Conservation (phyloP, 2,329 filamentous ascomycete species). For the Pseudogymnoascus sp. region DNA sequence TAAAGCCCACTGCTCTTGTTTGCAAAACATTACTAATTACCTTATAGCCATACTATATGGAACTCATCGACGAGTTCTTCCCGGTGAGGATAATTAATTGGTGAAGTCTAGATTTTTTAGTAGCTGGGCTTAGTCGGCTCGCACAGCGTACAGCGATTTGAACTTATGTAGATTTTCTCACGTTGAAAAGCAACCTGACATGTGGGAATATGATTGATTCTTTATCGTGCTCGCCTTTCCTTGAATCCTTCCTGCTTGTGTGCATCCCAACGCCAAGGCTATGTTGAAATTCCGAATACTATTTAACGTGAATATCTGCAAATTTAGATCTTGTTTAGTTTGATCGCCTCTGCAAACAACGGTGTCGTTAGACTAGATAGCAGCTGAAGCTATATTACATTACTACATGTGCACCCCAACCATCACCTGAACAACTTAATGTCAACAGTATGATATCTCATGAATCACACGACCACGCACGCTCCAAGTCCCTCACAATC, state of each 20-base stretch:
- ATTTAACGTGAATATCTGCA: neutral
- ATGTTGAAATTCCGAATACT: neutral
- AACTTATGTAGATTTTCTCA: neutral
- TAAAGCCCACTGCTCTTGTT: neutral
- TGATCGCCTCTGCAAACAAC: neutral
- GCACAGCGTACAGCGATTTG: neutral
- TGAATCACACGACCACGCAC: neutral
- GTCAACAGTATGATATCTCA: neutral
- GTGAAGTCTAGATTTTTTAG: slow-evolving; percentile 38
- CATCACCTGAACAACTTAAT: neutral
- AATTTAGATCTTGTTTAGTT: neutral
- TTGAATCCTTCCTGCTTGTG: neutral
- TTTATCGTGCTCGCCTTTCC: neutral
- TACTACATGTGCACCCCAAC: neutral
- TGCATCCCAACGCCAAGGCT: neutral
- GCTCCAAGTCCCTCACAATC: neutral
- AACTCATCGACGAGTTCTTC: slow-evolving; percentile 70
- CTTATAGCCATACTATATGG: slow-evolving; percentile 62
- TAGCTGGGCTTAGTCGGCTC: neutral
- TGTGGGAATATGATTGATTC: neutral
- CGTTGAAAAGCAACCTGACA: neutral
- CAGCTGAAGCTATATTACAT: neutral
- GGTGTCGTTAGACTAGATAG: neutral
- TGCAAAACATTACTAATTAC: slow-evolving; percentile 15
- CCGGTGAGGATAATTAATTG: slow-evolving; percentile 62